Conservation (phyloP, 139 green algal species). For the Chlamydomonas sphaeroides region DNA sequence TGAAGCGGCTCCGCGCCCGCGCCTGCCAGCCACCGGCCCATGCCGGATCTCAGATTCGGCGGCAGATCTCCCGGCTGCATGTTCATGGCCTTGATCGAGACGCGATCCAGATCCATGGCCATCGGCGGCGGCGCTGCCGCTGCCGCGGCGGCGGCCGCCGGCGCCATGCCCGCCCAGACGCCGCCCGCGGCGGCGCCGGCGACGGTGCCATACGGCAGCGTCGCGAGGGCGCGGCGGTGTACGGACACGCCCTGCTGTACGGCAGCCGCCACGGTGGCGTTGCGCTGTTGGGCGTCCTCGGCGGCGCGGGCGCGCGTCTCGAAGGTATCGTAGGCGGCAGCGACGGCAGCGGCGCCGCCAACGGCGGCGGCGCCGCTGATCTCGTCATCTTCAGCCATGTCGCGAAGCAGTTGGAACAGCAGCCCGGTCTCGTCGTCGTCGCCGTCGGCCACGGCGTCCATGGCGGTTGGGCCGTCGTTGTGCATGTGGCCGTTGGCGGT, state of each 20-base stretch:
- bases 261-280: background rate
- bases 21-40: slow-evolving; percentile 14
- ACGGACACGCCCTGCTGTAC: slow-evolving; percentile 19
- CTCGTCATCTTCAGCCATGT: background rate
- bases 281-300: background rate
- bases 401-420: no score
- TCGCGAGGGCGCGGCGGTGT: background rate
- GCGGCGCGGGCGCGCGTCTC: no score
- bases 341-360: no score
- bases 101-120: slow-evolving; percentile 10
- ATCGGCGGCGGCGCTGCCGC: background rate
- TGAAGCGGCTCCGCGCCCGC: slow-evolving; percentile 4
- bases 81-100: slow-evolving; percentile 30
- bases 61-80: slow-evolving; percentile 31
- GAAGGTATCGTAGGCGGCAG: no score
- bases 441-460: background rate
- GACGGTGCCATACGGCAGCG: background rate
- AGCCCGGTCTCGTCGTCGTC: background rate
- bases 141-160: background rate
- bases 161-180: background rate
- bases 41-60: background rate
- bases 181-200: background rate
- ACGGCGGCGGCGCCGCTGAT: background rate
- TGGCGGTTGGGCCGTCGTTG: no score
- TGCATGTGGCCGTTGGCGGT: no score